Base-by-base conservation (phyloP, 805 yeast species). In the Candida manassasensis region DNA sequence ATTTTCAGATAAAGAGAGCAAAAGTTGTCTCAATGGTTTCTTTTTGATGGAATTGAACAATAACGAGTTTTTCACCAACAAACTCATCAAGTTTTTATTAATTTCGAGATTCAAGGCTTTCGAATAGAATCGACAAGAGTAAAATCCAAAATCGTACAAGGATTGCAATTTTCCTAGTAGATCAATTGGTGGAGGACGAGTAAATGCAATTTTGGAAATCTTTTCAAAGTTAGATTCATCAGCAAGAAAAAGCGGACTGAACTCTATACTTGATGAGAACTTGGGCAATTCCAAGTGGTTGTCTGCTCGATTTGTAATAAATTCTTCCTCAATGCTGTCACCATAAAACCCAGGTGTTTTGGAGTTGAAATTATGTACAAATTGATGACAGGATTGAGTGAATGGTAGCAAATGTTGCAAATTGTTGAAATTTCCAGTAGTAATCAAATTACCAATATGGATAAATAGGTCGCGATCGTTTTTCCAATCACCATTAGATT, bases 281-380 rank as follows among this genome's bases (percentile, higher is more conserved):
- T 32, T 32, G 16, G 35, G 35, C 10, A 32, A 18, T 32, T 32
- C 35, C 16, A 22, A 25, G 13, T 15, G 21, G n/a, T 16, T 30
- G 15, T 30, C 33, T 8, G 25, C 16, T 12, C 6, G 11, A 21
- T 30, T 30, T 12, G 33, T 30, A 6, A 30, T 6, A 12, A 13
- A 30, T 3, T 15, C 19, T 13, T 30, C 33, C 19, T 30, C 33
- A 11, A 30, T 21, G 11, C 19, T 12, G 4, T 30, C 33, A 19
- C 22, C 21, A 30, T 30, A 21, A 18, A 30, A 30, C 13, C 21
- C 26, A 5, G 33, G 33, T 4, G 15, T 30, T 12, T 11, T 6
- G 6, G 33, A 30, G 15, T 30, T 30, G 33, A 30, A 30, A 30
- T 30, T 12, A 8, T 30, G 33, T 12, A 19, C 15, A 26, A 30